Base-by-base conservation (phyloP, 2,329 filamentous ascomycete species). In the Daldinia sp. region DNA sequence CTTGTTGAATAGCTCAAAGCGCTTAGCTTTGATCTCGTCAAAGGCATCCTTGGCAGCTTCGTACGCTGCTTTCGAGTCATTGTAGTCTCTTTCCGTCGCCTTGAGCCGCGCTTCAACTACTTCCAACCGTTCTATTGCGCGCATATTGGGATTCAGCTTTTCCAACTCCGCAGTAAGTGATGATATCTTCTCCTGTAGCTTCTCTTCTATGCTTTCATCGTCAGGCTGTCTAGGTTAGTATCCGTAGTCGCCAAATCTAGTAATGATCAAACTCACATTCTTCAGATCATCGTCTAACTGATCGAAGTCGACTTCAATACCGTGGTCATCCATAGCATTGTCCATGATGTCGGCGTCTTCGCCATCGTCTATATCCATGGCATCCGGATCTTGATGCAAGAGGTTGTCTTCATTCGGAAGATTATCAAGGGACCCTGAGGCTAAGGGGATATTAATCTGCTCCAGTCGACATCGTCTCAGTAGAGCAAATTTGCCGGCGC, bases 131-230 rank as follows among this genome's bases (percentile, higher is more conserved):
- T 98, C 93, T 77, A 94, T 93, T 7, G 94, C 95, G 71, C 94
- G 92, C 87, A 97, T 96, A 77, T 99, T 98, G 23, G 95, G 95
- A 64, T 95, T 94, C 77, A 98, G 89, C 78, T 97, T 97, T 74
- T 97, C 93, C 17, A 99, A 86, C 70, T 97, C 92, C 29, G 85
- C 81, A 43, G 89, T 88, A 8, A 99, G 83, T 25, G 85, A 84
- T 17, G 85, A 82, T 67, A 99, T 93, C 72, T 88, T 90, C 55
- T 96, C 92, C 54, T 90, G 86, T 1, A 99, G 83, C 60, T 85
- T 84, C 45, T 91, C 87, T 73, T 97, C 94, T 21, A 90, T 80
- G 63, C 88, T 87, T 15, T 89, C 83, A 58, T 91, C 89, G 53
- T 88, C 84, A 63, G 89, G 86, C 87, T 94, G 64, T 48, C 54